Evolutionary conservation across 495 filamentous ascomycete genomes (phyloP), one percentile per base, ranked within the genome.

Genomic region (Penicillium bialowiezense): DNA sequence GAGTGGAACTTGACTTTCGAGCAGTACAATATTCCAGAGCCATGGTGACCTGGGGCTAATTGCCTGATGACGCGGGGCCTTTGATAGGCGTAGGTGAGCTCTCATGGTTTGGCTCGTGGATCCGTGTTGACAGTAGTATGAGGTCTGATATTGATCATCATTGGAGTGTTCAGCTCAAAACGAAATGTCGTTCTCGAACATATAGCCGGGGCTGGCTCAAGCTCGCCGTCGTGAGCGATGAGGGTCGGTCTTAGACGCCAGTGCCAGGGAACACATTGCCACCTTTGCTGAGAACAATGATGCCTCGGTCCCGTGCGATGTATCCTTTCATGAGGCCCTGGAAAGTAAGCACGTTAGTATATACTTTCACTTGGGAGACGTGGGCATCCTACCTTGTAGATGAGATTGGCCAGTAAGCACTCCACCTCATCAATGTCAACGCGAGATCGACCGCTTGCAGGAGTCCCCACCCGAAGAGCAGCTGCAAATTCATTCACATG

Each of bases 281-380:
- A 18, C 72, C 82, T 65, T 95, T 96, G 67, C 88, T 96, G 48
- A 98, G 71, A 24, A 98, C 93, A 15, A 97, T 85, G 42, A 86
- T 89, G 46, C 88, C 88, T 38, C 84, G 83, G 43, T 95, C 91
- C 48, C 91, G 89, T 23, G 90, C 82, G 52, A 98, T 97, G 71
- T 98, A 98, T 44, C 93, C 93, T 71, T 97, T 98, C 86, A 97
- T 95, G 12, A 93, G 76, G 45, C 87, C 86, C 90, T 98, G 52
- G 26, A 23, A 29, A 38, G 17, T 45, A 36, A 21, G 29, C 2
- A 24, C 15, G 56, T 53, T 13, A 64, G 50, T 59, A 41, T 53
- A 19, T 14, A 3, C 19, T 26, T 18, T 26, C 23, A 26, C 23
- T 26, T 8, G 23, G 23, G n/a, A n/a, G n/a, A n/a, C n/a, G 23